Evolutionary conservation across 2,329 filamentous ascomycete species (phyloP).

Genomic region (Xenoacremonium recifei): DNA sequence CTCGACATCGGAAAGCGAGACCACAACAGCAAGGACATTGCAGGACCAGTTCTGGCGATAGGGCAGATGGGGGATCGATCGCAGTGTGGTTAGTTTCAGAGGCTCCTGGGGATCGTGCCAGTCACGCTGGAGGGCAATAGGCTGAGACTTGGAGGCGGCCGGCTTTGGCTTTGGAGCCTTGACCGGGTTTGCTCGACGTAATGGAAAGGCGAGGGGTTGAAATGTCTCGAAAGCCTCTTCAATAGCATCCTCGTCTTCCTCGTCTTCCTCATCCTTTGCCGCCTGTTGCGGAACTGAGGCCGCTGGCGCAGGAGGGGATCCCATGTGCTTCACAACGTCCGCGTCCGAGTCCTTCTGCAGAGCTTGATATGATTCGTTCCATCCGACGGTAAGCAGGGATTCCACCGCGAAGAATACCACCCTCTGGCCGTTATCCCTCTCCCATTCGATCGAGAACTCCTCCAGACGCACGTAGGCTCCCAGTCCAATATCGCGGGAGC

Average conservation of each 20-base stretch:
- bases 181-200: constrained; percentile 8
- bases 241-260: constrained; percentile 5
- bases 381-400: constrained; percentile 45
- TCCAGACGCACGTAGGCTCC: constrained; percentile 51
- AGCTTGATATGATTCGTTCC: constrained; percentile 41
- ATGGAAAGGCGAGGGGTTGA: constrained; percentile 33
- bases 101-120: constrained; percentile 42
- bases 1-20: constrained; percentile 46
- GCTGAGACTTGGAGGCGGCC: constrained; percentile 11
- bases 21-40: constrained; percentile 53
- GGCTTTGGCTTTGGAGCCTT: constrained; percentile 1
- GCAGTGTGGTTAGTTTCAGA: constrained; percentile 51
- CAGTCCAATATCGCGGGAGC: constrained; percentile 41
- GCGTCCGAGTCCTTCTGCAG: constrained; percentile 15
- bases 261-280: not conserved
- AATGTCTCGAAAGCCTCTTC: constrained; percentile 38
- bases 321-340: not conserved
- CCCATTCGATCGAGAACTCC: constrained; percentile 35
- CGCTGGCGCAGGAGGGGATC: constrained; percentile 2
- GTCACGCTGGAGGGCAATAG: constrained; percentile 39
- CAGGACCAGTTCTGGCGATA: constrained; percentile 59
- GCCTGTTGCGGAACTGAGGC: constrained; percentile 1
- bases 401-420: constrained; percentile 47
- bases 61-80: constrained; percentile 49
- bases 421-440: constrained; percentile 6